phyloP scores from a whole-genome alignment of 495 filamentous ascomycete species.

The Lepraria neglecta region DNA sequence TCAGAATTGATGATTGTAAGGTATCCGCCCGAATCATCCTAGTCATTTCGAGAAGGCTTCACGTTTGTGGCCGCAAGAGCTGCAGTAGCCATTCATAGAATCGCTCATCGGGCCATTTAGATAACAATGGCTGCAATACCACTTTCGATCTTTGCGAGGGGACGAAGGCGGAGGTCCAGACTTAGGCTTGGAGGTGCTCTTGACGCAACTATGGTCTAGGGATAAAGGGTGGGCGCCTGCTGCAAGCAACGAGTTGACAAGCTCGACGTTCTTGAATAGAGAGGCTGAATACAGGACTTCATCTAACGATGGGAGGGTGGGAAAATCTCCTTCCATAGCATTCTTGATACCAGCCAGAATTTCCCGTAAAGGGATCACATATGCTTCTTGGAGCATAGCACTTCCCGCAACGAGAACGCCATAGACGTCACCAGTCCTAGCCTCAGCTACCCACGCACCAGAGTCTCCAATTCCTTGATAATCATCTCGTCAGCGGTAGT shows the following conservation, averaged over 20 bases:
- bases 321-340: background rate
- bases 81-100: too few species aligned
- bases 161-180: too few species aligned
- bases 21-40: too few species aligned
- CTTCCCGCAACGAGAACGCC: conserved; percentile 11
- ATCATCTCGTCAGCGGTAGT: background rate
- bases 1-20: too few species aligned
- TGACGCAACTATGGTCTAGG: background rate
- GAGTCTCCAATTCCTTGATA: conserved; percentile 5
- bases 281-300: background rate
- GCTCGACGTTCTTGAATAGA: background rate
- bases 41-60: too few species aligned
- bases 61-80: too few species aligned
- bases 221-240: background rate
- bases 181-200: too few species aligned
- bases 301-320: background rate
- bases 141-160: too few species aligned
- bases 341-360: background rate
- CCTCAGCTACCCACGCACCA: conserved; percentile 12
- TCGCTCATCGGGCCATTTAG: background rate
- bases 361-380: conserved; percentile 1
- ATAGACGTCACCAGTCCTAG: conserved; percentile 12
- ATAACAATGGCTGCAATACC: too few species aligned
- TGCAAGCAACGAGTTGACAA: background rate
- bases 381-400: conserved; percentile 4